phyloP scores from a whole-genome alignment of 2,329 filamentous ascomycete genomes.

The Apiospora sp. region DNA sequence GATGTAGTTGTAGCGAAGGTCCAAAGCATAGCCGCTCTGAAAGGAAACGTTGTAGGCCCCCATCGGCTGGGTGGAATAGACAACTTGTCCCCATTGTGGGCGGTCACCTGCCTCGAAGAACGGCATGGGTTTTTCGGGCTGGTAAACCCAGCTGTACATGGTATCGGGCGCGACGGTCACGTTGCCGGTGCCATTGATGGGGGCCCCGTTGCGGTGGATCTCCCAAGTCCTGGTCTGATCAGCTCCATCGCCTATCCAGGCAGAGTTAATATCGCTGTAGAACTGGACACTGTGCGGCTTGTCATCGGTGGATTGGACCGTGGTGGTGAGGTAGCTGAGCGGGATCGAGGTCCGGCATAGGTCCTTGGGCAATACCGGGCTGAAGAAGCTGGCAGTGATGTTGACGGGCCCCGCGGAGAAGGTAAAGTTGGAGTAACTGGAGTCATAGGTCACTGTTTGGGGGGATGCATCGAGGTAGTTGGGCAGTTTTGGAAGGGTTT shows the following conservation, averaged over 20 bases:
- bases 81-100: conserved; percentile 74
- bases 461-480: conserved; percentile 49
- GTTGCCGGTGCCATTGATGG: conserved; percentile 41
- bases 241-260: conserved; percentile 80
- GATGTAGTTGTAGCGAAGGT: conserved; percentile 67
- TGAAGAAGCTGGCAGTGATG: conserved; percentile 65
- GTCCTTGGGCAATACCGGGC: conserved; percentile 80
- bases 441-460: conserved; percentile 51
- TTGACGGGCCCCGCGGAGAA: conserved; percentile 45
- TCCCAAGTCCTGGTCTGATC: conserved; percentile 74
- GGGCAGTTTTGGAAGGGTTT: conserved; percentile 45
- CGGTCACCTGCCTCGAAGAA: conserved; percentile 69
- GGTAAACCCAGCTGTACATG: conserved; percentile 66
- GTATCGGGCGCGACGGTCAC: conserved; percentile 70
- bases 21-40: conserved; percentile 35
- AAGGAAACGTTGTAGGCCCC: conserved; percentile 34
- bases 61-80: conserved; percentile 62
- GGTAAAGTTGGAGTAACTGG: conserved; percentile 56
- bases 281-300: conserved; percentile 64
- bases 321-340: conserved; percentile 77
- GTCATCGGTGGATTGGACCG: conserved; percentile 63
- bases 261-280: conserved; percentile 73
- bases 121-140: conserved; percentile 74
- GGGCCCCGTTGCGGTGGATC: conserved; percentile 56
- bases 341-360: conserved; percentile 81